phyloP scores from a whole-genome alignment of 2,329 filamentous ascomycete genomes.

The Chrysoporthe cubensis region DNA sequence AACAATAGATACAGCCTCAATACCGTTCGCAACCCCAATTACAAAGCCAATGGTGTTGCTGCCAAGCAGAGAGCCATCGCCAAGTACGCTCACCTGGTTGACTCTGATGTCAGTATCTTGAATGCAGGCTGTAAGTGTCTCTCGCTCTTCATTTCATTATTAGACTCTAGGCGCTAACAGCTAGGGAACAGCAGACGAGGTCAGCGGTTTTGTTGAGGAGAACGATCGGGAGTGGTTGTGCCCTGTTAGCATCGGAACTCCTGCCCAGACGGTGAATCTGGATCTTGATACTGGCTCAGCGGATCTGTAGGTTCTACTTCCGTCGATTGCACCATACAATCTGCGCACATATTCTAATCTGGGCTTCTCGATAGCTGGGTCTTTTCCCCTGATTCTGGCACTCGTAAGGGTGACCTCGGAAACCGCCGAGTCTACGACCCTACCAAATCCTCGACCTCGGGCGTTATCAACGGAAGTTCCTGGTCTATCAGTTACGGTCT shows the following conservation, averaged over 20 bases:
- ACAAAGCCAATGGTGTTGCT: slow-evolving; percentile 39
- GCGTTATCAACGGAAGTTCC: slow-evolving; percentile 44
- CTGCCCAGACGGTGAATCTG: slow-evolving; percentile 60
- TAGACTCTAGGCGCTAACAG: slow-evolving; percentile 29
- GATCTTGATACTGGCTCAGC: slow-evolving; percentile 72
- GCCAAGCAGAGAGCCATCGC: slow-evolving; percentile 28
- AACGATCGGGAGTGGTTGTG: slow-evolving; percentile 62
- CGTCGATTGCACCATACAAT: neutral
- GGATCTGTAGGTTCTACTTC: slow-evolving; percentile 62
- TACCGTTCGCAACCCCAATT: slow-evolving; percentile 42
- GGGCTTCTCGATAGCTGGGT: slow-evolving; percentile 50
- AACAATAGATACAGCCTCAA: slow-evolving; percentile 35
- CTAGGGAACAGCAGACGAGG: slow-evolving; percentile 33
- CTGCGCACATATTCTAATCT: slow-evolving; percentile 12
- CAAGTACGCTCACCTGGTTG: slow-evolving; percentile 39
- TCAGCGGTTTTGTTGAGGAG: slow-evolving; percentile 32
- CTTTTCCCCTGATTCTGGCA: slow-evolving; percentile 51
- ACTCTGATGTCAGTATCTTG: slow-evolving; percentile 40
- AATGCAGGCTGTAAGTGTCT: slow-evolving; percentile 10
- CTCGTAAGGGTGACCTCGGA: slow-evolving; percentile 48
- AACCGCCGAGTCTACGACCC: slow-evolving; percentile 51
- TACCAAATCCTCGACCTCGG: slow-evolving; percentile 49
- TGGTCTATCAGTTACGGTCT: slow-evolving; percentile 55
- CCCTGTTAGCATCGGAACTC: slow-evolving; percentile 65
- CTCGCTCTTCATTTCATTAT: slow-evolving; percentile 27